phyloP scores from a whole-genome alignment of 140 eudicot genomes.

The Erigeron philadelphicus region DNA sequence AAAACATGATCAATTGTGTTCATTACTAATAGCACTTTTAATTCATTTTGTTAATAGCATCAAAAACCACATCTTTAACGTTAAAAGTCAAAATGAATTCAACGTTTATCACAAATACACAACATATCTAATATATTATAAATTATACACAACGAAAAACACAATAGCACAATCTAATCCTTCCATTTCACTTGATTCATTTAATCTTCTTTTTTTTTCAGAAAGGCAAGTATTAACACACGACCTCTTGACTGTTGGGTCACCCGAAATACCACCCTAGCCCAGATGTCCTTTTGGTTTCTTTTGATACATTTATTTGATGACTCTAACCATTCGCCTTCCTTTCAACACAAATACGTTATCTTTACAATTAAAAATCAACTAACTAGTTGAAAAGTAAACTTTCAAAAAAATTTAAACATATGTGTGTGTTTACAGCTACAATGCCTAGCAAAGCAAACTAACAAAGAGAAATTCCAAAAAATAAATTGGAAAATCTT shows the following conservation, averaged over 20 bases:
- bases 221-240: background rate
- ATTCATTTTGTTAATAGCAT: background rate
- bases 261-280: too few species aligned
- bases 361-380: background rate
- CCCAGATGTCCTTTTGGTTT: too few species aligned
- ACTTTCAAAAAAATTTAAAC: background rate
- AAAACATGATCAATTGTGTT: background rate
- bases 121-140: background rate
- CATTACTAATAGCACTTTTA: background rate
- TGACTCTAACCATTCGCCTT: background rate
- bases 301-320: background rate
- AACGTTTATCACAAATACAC: slow-evolving; percentile 7
- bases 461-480: too few species aligned
- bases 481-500: too few species aligned
- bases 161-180: slow-evolving; percentile 4
- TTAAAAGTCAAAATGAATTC: too few species aligned
- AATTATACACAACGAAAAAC: background rate
- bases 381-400: background rate
- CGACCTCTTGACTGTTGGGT: background rate
- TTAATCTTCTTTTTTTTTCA: too few species aligned
- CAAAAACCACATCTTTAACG: background rate
- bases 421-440: too few species aligned
- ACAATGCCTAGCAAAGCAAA: too few species aligned
- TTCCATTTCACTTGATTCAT: slow-evolving; percentile 6
- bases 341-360: background rate